These are phyloP conservation scores for Amanita thiersii DNA, from an alignment of 768 basidiomycete genomes.

Conservation along the genomic window DNA sequence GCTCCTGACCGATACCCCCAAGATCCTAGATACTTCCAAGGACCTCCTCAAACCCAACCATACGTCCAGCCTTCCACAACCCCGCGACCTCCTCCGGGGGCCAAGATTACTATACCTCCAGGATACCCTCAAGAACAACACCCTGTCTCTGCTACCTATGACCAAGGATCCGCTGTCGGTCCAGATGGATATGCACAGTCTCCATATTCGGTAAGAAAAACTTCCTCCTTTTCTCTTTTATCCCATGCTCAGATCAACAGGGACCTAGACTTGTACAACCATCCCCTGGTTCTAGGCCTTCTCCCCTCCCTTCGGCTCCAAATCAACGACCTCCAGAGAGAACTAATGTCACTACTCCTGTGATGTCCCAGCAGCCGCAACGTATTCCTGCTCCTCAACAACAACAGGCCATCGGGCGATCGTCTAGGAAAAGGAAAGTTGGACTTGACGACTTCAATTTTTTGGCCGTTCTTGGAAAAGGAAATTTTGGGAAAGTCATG, in stretches of 20 bases:
- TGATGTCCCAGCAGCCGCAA: slow-evolving; percentile 15
- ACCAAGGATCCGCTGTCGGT: slow-evolving; percentile 16
- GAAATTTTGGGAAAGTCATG: slow-evolving; percentile 99
- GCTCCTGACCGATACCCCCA: slow-evolving; percentile 31
- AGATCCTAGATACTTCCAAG: slow-evolving; percentile 32
- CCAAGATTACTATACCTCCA: slow-evolving; percentile 33
- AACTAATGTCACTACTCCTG: slow-evolving; percentile 15
- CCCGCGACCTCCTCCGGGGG: slow-evolving; percentile 33
- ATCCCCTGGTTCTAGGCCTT: slow-evolving; percentile 16
- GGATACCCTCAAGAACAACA: slow-evolving; percentile 35
- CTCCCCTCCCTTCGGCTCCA: slow-evolving; percentile 22
- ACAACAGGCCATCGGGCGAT: slow-evolving; percentile 29
- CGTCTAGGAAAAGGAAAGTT: slow-evolving; percentile 69
- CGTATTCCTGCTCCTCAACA: slow-evolving; percentile 22
- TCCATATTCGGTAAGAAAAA: slow-evolving; percentile 27
- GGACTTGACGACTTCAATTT: slow-evolving; percentile 99
- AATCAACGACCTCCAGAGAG: slow-evolving; percentile 22
- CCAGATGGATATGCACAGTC: slow-evolving; percentile 23
- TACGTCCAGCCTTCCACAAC: slow-evolving; percentile 14
- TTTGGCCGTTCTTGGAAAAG: slow-evolving; percentile 95
- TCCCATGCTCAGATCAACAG: slow-evolving; percentile 11
- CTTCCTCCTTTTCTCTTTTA: background rate
- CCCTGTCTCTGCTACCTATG: slow-evolving; percentile 24
- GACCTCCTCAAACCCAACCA: slow-evolving; percentile 19
- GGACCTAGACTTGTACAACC: slow-evolving; percentile 12